Conservation (phyloP, 2,329 filamentous ascomycete genomes). For the Paraconiothyrium sp. region DNA sequence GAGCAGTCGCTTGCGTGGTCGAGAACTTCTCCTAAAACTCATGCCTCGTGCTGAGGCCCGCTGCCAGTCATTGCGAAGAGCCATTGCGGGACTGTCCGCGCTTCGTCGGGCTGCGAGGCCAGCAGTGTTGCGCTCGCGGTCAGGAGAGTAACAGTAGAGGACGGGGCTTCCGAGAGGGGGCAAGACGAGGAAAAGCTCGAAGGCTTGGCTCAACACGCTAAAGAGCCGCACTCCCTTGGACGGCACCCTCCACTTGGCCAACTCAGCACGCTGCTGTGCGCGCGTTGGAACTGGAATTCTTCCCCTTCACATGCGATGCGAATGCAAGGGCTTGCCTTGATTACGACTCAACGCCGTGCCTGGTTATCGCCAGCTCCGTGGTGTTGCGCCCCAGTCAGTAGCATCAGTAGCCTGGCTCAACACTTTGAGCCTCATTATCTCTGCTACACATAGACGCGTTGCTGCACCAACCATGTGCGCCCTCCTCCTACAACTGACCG, state of each 20-base stretch:
- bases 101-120: slow-evolving; percentile 7
- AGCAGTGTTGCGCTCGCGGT: neutral
- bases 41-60: slow-evolving; percentile 2
- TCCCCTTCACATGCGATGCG: too few relatives aligned
- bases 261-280: neutral
- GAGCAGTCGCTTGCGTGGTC: slow-evolving; percentile 8
- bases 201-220: slow-evolving; percentile 18
- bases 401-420: neutral
- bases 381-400: neutral
- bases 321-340: too few relatives aligned
- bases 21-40: slow-evolving; percentile 9
- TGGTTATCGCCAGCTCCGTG: too few relatives aligned
- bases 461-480: neutral
- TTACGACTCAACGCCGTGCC: too few relatives aligned
- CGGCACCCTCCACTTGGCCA: slow-evolving; percentile 6
- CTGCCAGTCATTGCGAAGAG: slow-evolving; percentile 9
- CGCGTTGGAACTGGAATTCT: neutral
- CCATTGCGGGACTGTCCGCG: neutral
- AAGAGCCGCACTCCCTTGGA: slow-evolving; percentile 2
- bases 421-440: neutral
- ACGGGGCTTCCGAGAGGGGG: neutral
- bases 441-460: neutral
- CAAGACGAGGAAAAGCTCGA: slow-evolving; percentile 18
- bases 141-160: neutral
- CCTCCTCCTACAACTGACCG: neutral